phyloP scores from a whole-genome alignment of 805 yeast species.

The Sporopachydermia lactativora region DNA sequence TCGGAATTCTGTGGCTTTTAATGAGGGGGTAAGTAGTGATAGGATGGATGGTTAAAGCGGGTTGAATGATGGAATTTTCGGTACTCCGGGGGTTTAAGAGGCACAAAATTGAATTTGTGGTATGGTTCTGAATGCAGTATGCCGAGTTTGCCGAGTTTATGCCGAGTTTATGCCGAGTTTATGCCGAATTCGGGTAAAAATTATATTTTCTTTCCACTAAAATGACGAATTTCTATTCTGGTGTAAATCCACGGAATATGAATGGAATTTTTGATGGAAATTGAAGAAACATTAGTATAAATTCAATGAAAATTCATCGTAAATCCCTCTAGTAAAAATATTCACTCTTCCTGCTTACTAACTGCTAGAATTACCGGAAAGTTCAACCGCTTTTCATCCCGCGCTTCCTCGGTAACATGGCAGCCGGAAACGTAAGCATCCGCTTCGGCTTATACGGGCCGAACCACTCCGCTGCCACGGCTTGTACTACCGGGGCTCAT shows the following conservation, averaged over 20 bases:
- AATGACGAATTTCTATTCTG: no score
- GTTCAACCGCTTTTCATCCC: slow-evolving; percentile 86
- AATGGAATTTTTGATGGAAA: no score
- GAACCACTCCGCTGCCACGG: slow-evolving; percentile 78
- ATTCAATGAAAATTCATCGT: no score
- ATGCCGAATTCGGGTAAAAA: not conserved
- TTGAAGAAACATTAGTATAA: no score
- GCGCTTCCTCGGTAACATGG: slow-evolving; percentile 76
- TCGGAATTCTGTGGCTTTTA: slow-evolving; percentile 42
- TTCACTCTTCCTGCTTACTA: slow-evolving; percentile 1
- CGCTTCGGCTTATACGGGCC: slow-evolving; percentile 70
- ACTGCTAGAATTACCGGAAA: slow-evolving; percentile 39
- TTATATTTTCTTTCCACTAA: no score
- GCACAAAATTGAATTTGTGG: no score
- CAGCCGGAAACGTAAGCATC: slow-evolving; percentile 82
- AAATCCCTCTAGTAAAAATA: no score
- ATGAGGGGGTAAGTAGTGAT: slow-evolving; percentile 14
- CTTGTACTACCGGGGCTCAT: slow-evolving; percentile 94
- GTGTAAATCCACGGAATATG: no score
- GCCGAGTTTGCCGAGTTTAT: not conserved
- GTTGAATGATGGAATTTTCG: no score
- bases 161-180: not conserved
- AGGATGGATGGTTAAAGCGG: no score
- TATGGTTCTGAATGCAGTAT: no score
- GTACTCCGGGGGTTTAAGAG: no score